Evolutionary conservation across 2,329 filamentous ascomycete genomes (phyloP).

Genomic region (Arthrobotrys pseudoclavata): DNA sequence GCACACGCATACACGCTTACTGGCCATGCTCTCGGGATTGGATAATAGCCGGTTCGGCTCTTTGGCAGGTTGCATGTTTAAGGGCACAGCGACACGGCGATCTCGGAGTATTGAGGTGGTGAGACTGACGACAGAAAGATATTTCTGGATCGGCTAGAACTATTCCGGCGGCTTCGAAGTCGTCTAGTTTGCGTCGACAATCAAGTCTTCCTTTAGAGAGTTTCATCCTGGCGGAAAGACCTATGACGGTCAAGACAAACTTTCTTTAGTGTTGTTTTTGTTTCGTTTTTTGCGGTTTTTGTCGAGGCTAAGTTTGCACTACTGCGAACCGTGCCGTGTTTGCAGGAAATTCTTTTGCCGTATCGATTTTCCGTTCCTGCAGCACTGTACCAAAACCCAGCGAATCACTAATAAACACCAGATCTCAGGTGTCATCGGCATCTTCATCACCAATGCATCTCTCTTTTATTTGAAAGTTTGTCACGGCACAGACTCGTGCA

Average conservation of each 20-base stretch:
- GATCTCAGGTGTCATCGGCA: slow-evolving; percentile 27
- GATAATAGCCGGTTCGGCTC: slow-evolving; percentile 60
- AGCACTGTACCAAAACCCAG: slow-evolving; percentile 22
- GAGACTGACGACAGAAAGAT: slow-evolving; percentile 36
- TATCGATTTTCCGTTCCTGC: slow-evolving; percentile 54
- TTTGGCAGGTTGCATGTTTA: slow-evolving; percentile 52
- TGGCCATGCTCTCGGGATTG: slow-evolving; percentile 43
- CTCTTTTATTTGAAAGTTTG: slow-evolving; percentile 33
- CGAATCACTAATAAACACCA: slow-evolving; percentile 32
- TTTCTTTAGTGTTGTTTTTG: slow-evolving; percentile 59
- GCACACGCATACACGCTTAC: slow-evolving; percentile 51
- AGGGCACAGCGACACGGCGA: slow-evolving; percentile 53
- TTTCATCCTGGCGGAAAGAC: slow-evolving; percentile 39
- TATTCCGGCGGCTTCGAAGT: slow-evolving; percentile 36
- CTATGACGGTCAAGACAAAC: slow-evolving; percentile 41
- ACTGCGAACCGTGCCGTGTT: slow-evolving; percentile 45
- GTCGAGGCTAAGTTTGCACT: slow-evolving; percentile 18
- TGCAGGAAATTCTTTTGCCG: slow-evolving; percentile 46
- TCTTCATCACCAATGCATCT: slow-evolving; percentile 32
- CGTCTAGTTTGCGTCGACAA: slow-evolving; percentile 20
- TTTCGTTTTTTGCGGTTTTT: slow-evolving; percentile 57
- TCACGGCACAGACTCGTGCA: slow-evolving; percentile 59
- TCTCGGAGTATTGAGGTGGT: slow-evolving; percentile 55
- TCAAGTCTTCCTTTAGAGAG: slow-evolving; percentile 36
- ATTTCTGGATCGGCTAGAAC: slow-evolving; percentile 32